Conservation (phyloP, 139 green algal species). For the Chlamydomonas sphaeroides region DNA sequence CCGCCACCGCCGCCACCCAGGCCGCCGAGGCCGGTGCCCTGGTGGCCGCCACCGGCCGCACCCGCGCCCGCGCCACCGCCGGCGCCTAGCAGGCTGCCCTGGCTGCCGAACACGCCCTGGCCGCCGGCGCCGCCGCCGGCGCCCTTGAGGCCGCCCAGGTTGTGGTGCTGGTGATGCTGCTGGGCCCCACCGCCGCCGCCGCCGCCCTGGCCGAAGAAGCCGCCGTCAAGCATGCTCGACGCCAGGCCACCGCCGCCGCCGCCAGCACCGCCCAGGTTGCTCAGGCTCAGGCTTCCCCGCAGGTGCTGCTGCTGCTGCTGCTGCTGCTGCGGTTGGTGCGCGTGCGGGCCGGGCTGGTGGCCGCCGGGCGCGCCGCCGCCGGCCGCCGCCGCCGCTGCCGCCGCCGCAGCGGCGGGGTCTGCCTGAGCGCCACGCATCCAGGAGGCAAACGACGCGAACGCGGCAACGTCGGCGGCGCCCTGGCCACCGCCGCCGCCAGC, state of each 20-base stretch:
- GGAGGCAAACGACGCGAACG: not conserved
- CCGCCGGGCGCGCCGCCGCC: no score
- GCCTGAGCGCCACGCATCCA: conserved; percentile 28
- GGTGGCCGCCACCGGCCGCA: not conserved
- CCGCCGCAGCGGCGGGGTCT: not conserved
- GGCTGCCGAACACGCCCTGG: conserved; percentile 26
- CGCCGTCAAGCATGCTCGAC: not conserved
- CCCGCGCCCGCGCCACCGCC: not conserved
- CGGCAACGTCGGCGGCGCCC: not conserved
- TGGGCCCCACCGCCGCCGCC: not conserved
- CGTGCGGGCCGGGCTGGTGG: not conserved
- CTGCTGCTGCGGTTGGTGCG: not conserved
- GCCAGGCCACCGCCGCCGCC: not conserved
- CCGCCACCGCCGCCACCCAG: not conserved
- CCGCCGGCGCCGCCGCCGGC: not conserved
- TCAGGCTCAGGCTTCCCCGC: conserved; percentile 23
- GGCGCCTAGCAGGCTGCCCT: conserved; percentile 17
- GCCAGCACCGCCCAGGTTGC: conserved; percentile 2
- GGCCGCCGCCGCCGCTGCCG: no score
- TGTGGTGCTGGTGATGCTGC: conserved; percentile 4
- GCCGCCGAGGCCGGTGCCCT: not conserved
- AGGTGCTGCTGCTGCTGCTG: conserved; percentile 25
- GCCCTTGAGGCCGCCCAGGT: conserved; percentile 17
- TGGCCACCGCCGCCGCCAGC: not conserved
- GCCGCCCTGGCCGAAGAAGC: conserved; percentile 24